These are phyloP conservation scores for Trifolium fragiferum DNA, from an alignment of 306 rosid genomes.

Conservation along the genomic window DNA sequence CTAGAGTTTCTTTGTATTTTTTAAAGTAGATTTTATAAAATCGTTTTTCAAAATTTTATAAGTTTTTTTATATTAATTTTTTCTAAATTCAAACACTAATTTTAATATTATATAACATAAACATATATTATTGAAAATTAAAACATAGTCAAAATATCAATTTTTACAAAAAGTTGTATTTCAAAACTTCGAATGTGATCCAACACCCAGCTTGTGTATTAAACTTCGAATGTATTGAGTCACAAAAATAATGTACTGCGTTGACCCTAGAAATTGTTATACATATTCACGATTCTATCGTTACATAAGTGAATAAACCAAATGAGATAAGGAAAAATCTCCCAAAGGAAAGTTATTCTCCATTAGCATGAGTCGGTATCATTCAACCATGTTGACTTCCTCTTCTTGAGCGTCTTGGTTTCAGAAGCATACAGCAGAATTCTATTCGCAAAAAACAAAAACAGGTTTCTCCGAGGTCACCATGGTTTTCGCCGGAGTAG, in stretches of 20 bases:
- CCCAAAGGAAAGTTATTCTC: not conserved
- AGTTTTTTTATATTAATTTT: too few species aligned
- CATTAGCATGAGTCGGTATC: not conserved
- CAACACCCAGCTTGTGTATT: not conserved
- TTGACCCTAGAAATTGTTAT: not conserved
- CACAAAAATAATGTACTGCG: not conserved
- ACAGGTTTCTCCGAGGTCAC: slow-evolving; percentile 49
- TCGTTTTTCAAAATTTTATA: too few species aligned
- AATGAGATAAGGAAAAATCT: not conserved
- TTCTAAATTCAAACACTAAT: too few species aligned
- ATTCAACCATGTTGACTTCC: slow-evolving; percentile 7
- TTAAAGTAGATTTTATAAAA: too few species aligned
- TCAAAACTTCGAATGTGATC: too few species aligned
- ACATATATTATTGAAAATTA: too few species aligned
- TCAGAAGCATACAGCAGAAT: not conserved
- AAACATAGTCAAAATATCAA: too few species aligned
- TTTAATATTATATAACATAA: too few species aligned
- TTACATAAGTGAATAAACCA: not conserved
- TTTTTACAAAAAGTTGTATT: too few species aligned
- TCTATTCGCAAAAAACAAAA: slow-evolving; percentile 52
- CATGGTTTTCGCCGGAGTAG: slow-evolving; percentile 48
- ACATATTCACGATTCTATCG: not conserved
- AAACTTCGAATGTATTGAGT: not conserved
- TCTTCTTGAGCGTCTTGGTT: slow-evolving; percentile 1
- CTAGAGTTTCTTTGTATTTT: too few species aligned